Evolutionary conservation across 2,329 filamentous ascomycete genomes (phyloP), one percentile per base, ranked within the genome.

Genomic region (Pleurostoma richardsiae): DNA sequence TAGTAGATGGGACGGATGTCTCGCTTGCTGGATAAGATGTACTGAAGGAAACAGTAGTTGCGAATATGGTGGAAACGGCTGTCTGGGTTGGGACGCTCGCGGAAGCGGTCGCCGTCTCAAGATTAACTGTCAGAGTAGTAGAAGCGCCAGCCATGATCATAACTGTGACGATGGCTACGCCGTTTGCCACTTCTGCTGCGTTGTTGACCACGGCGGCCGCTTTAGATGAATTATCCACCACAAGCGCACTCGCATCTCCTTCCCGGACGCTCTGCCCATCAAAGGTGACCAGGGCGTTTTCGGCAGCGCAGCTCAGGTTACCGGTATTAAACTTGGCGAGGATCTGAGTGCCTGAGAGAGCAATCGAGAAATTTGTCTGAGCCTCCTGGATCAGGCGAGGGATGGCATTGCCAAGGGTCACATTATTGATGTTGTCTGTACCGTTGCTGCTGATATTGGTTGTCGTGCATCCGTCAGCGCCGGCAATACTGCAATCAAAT

Each of bases 211-310:
- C 46, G 10, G 42, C 43, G 30, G 46, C 52, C 28, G 50, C 55
- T 26, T 50, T 53, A 26, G 40, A 48, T n/a, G 42, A 30, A 29
- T 53, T 42, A 10, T 57, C 57, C 5, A 54, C 49, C 5, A 61
- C 60, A 38, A 60, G 56, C 5, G 59, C 51, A 11, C 60, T 50
- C 4, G 53, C 57, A 10, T 54, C 57, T 19, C 64, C 63, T 10
- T 59, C 53, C 30, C 71, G 65, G 4, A 65, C 60, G 3, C 70
- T 65, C 46, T 65, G 65, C 4, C 84, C 85, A 55, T 88, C 80
- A 63, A 96, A 95, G 0, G 88, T 90, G 11, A 97, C 85, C 4
- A 99, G 75, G 0, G 90, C 85, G 58, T 97, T 97, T 63, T 96
- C 86, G 0, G 85, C 82, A 6, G 82, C 81, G 65, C 94, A 99